Conservation (phyloP, 2,329 filamentous ascomycete species). For the Alternaria longipes region DNA sequence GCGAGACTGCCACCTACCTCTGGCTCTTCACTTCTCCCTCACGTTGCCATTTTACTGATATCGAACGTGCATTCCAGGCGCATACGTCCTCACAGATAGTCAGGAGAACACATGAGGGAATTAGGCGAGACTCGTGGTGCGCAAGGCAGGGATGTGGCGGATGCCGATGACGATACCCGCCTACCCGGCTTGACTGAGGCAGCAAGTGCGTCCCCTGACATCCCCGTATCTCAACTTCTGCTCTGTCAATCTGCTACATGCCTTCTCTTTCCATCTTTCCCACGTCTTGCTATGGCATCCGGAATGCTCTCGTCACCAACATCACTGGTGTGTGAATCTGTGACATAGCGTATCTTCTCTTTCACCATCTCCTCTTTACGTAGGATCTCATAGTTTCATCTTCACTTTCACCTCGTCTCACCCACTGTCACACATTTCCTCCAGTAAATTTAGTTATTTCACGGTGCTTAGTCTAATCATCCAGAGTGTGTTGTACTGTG, state of each 20-base stretch:
- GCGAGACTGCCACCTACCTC: background rate
- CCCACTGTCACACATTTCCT: background rate
- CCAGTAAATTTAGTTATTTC: fast-evolving
- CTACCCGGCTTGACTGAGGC: background rate
- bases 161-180: background rate
- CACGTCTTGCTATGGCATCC: background rate
- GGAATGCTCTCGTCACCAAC: background rate
- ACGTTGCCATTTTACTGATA: background rate
- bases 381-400: background rate
- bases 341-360: background rate
- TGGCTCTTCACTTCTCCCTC: background rate
- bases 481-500: background rate
- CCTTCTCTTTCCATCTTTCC: background rate
- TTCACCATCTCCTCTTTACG: background rate
- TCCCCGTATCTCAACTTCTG: background rate
- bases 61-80: background rate
- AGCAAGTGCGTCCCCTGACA: background rate
- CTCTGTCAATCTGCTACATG: background rate
- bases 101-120: too few species aligned
- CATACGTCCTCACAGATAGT: background rate
- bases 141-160: background rate
- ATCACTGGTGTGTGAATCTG: too few species aligned
- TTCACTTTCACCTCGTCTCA: too few species aligned
- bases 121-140: too few species aligned
- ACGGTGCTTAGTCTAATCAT: background rate